Conservation (phyloP, 345 rosid species). For the Moringa oleifera region DNA sequence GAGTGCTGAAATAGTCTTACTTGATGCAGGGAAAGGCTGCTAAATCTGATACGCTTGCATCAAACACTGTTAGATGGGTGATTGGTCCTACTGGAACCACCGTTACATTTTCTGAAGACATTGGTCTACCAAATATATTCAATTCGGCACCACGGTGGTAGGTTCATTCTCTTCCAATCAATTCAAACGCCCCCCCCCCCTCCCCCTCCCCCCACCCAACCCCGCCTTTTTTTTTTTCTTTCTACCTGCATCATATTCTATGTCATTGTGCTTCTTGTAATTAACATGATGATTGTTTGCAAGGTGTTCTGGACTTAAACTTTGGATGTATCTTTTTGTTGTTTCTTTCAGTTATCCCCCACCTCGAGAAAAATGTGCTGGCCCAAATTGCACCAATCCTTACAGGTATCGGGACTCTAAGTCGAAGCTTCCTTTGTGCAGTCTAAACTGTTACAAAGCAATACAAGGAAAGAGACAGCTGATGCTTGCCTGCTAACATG, state of each 20-base stretch:
- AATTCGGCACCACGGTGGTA: slow-evolving; percentile 48
- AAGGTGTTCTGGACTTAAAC: neutral
- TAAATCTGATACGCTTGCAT: slow-evolving; percentile 36
- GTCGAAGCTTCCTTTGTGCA: slow-evolving; percentile 75
- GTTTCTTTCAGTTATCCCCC: slow-evolving; percentile 59
- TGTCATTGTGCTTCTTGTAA: neutral
- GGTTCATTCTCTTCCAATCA: neutral
- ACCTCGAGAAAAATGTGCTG: slow-evolving; percentile 67
- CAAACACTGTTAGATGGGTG: slow-evolving; percentile 57
- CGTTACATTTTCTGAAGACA: slow-evolving; percentile 57
- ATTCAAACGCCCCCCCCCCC: neutral
- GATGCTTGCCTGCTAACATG: slow-evolving; percentile 21
- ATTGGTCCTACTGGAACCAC: slow-evolving; percentile 56
- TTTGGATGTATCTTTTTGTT: neutral
- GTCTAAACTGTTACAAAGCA: slow-evolving; percentile 70
- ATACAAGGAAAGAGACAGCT: slow-evolving; percentile 35
- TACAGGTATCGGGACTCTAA: slow-evolving; percentile 73
- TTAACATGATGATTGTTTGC: neutral
- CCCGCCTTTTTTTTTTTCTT: too few species aligned
- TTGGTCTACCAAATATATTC: slow-evolving; percentile 64
- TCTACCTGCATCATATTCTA: neutral
- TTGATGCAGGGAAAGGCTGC: slow-evolving; percentile 42
- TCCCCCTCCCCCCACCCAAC: too few species aligned
- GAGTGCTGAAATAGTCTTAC: too few species aligned
- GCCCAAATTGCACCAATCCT: slow-evolving; percentile 59